Percentiles rank a stretch among this genome's conserved stretches.
Conservation (phyloP, 2,329 filamentous ascomycete genomes). For the Trichophyton benhamiae region DNA sequence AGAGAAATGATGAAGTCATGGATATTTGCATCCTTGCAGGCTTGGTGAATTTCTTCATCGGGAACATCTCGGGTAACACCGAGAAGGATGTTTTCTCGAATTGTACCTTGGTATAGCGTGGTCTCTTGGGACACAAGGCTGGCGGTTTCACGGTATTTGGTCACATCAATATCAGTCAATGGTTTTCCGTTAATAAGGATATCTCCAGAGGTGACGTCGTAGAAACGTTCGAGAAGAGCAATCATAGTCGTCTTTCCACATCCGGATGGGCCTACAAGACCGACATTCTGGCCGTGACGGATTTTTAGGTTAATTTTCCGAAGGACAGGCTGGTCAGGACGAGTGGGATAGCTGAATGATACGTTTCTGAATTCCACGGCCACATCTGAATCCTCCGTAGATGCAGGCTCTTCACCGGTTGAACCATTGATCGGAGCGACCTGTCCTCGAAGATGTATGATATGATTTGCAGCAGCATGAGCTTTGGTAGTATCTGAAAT, state of each 20-base stretch:
- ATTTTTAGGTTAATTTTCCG: conserved; percentile 26
- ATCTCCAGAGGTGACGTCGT: conserved; percentile 51
- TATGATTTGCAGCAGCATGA: conserved; percentile 39
- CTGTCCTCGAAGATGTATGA: conserved; percentile 38
- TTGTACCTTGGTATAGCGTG: conserved; percentile 56
- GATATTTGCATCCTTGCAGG: conserved; percentile 27
- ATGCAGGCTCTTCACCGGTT: conserved; percentile 21
- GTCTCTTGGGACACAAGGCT: conserved; percentile 66
- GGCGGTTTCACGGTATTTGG: conserved; percentile 50
- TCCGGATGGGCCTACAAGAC: conserved; percentile 46
- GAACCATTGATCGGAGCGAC: conserved; percentile 31
- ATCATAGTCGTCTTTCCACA: conserved; percentile 59
- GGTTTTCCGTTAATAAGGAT: conserved; percentile 53
- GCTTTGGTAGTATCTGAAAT: conserved; percentile 41
- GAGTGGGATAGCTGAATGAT: conserved; percentile 24
- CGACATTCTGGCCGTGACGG: conserved; percentile 40
- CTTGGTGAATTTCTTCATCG: conserved; percentile 23
- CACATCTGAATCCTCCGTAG: conserved; percentile 23
- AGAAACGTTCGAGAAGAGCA: conserved; percentile 51
- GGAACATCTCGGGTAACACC: conserved; percentile 29
- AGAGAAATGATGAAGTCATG: conserved; percentile 29
- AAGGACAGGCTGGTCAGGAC: conserved; percentile 20
- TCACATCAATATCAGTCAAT: conserved; percentile 47
- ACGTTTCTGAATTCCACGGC: conserved; percentile 37
- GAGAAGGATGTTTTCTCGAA: conserved; percentile 58